Evolutionary conservation across 2,329 filamentous ascomycete genomes (phyloP).

Genomic region (Fusarium hostae): DNA sequence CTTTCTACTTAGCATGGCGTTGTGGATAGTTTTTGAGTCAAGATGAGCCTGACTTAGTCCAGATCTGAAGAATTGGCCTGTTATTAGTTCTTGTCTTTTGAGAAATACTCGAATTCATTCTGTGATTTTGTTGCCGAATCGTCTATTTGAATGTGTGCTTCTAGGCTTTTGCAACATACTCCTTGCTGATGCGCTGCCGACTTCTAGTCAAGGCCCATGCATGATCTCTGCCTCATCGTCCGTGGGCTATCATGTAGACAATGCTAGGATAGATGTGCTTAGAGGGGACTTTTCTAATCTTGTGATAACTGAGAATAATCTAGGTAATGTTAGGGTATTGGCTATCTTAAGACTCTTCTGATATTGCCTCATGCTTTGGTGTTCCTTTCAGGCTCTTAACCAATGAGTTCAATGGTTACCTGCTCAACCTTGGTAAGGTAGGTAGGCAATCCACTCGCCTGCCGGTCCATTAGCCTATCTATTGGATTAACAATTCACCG

Average conservation of each 20-base stretch:
- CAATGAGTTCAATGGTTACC: not conserved
- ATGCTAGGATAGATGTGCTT: not conserved
- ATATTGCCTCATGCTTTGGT: not conserved
- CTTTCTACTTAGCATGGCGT: conserved; percentile 32
- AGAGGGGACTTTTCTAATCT: not conserved
- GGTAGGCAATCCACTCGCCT: not conserved
- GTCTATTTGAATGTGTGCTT: not conserved
- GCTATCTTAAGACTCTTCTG: not conserved
- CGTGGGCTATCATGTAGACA: not conserved
- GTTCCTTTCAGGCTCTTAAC: not conserved
- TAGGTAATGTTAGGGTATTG: not conserved
- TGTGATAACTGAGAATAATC: not conserved
- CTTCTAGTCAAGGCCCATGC: not conserved
- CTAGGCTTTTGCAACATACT: not conserved
- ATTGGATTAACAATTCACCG: not conserved
- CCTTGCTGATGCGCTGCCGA: not conserved
- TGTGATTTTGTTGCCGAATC: not conserved
- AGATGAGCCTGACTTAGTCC: conserved; percentile 1
- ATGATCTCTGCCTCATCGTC: not conserved
- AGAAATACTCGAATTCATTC: not conserved
- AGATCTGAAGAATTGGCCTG: not conserved
- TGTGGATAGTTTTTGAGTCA: conserved; percentile 14
- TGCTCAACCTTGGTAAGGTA: too few relatives aligned
- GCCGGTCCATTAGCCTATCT: not conserved
- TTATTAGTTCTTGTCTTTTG: not conserved